Base-by-base conservation (phyloP, 495 filamentous ascomycete genomes). In the Diplogelasinospora grovesii region DNA sequence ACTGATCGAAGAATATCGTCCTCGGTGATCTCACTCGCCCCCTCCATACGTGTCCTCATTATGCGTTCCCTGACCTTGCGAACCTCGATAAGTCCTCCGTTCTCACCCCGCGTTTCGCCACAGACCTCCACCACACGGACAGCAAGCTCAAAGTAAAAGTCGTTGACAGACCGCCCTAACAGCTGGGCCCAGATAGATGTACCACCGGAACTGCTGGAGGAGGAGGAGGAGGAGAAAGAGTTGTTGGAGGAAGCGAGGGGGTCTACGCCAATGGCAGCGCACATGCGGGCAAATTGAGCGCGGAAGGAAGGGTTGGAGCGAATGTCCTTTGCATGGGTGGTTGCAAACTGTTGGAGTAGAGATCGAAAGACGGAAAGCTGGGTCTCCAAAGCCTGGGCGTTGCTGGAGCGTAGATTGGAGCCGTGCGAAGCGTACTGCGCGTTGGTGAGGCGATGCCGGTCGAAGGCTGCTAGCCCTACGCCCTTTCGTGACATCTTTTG, bases 241-340 rank as follows among this genome's bases (percentile, higher is more conserved):
- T 54, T 78, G 48, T 69, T 68, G 53, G 78, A 81, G 50, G 79
- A 84, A 13, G 86, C 87, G 1, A 97, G 70, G 0, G 92, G 92
- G 59, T 98, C 93, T 6, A 98, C 89, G 8, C 92, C 92, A 51
- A 98, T 94, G 39, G 90, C 86, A 52, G 87, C 80, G 65, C 92
- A 98, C 93, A 98, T 97, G 49, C 90, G 85, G 4, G 92, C 92
- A 57, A 98, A 98, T 67, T 97, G 89, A 11, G 88, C 86, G 21
- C 93, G 86, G 63, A 98, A 98, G 1, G 78, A 80, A 8, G 93
- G 92, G 60, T 95, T 88, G 3, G 88, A 94, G 45, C 88, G 87
- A 48, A 98, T 98, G 53, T 89, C 89, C 56, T 89, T 88, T 45
- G 81, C 85, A 66, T 98, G 92, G 30, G 88, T 92, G 42, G 85